Evolutionary conservation across 1,284 basidiomycete genomes (phyloP).

Genomic region (Mycosarcoma mackinlayi): DNA sequence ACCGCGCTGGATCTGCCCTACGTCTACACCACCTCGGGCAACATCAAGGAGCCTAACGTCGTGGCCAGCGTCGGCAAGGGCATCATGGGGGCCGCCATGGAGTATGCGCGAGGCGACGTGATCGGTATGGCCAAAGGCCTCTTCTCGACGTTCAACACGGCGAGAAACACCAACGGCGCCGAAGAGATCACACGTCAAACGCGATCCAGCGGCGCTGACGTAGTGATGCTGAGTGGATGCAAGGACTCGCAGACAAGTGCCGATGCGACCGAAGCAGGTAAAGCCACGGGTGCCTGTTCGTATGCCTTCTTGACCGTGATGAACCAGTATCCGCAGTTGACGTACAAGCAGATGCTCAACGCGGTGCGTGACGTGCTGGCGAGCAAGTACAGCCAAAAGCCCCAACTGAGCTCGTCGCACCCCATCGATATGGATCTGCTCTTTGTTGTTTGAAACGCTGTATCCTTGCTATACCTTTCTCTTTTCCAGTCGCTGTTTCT

Average conservation of each 20-base stretch:
- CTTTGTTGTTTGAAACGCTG: conserved; percentile 51
- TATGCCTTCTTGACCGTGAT: conserved; percentile 65
- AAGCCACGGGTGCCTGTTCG: conserved; percentile 76
- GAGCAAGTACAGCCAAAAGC: conserved; percentile 66
- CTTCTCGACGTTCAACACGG: conserved; percentile 70
- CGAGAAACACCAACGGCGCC: conserved; percentile 73
- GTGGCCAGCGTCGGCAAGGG: conserved; percentile 65
- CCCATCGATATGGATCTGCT: conserved; percentile 66
- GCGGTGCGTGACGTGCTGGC: conserved; percentile 59
- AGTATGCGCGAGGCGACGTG: conserved; percentile 82
- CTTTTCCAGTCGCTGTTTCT: neutral
- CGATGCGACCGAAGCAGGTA: conserved; percentile 82
- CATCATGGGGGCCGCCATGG: conserved; percentile 72
- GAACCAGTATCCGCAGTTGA: conserved; percentile 71
- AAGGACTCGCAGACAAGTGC: conserved; percentile 93
- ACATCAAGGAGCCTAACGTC: conserved; percentile 87
- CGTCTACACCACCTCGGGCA: conserved; percentile 87
- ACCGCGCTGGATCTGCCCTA: conserved; percentile 67
- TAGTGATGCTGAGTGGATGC: conserved; percentile 76
- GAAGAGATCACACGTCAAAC: conserved; percentile 76
- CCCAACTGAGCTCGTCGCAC: conserved; percentile 68
- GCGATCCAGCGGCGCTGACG: conserved; percentile 81
- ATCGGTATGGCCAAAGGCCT: conserved; percentile 72
- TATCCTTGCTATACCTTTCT: neutral
- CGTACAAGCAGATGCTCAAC: conserved; percentile 65